A percentile compares a stretch with the other conserved stretches of the same genome.
Conservation (phyloP, 176 grass and related monocot species). For the Areca catechu region DNA sequence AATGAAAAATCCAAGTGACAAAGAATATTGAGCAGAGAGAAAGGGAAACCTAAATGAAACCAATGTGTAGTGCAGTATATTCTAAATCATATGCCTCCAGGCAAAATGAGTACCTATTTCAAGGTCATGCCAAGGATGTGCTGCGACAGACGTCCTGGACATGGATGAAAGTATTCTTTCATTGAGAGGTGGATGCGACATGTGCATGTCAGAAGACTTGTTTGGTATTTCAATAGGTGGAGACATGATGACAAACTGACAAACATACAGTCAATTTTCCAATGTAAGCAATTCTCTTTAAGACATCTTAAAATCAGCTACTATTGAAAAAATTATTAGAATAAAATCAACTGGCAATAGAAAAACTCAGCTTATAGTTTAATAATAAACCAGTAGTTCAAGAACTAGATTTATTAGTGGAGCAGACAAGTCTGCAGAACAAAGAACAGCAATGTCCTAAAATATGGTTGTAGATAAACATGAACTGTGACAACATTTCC, state of each 20-base stretch:
- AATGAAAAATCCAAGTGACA: slow-evolving; percentile 2
- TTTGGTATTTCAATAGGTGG: slow-evolving; percentile 40
- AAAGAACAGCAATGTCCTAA: too few species aligned
- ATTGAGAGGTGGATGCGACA: slow-evolving; percentile 48
- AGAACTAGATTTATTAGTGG: too few species aligned
- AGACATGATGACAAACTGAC: slow-evolving; percentile 44
- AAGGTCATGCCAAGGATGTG: slow-evolving; percentile 98
- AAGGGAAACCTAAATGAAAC: too few species aligned
- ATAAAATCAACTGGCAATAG: neutral
- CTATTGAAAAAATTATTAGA: neutral
- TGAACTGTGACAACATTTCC: too few species aligned
- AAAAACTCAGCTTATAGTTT: neutral
- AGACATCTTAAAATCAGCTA: neutral
- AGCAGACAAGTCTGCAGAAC: too few species aligned
- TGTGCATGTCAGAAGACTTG: slow-evolving; percentile 14
- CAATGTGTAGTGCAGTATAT: neutral
- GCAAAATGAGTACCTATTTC: slow-evolving; percentile 59
- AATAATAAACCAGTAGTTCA: too few species aligned
- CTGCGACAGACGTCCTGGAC: slow-evolving; percentile 65
- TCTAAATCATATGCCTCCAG: neutral
- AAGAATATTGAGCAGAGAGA: neutral
- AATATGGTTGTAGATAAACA: too few species aligned
- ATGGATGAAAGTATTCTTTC: slow-evolving; percentile 81
- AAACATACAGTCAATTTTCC: slow-evolving; percentile 11
- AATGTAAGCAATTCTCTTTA: neutral